phyloP scores from a whole-genome alignment of 2,329 filamentous ascomycete genomes.

The Verruconis gallopava region DNA sequence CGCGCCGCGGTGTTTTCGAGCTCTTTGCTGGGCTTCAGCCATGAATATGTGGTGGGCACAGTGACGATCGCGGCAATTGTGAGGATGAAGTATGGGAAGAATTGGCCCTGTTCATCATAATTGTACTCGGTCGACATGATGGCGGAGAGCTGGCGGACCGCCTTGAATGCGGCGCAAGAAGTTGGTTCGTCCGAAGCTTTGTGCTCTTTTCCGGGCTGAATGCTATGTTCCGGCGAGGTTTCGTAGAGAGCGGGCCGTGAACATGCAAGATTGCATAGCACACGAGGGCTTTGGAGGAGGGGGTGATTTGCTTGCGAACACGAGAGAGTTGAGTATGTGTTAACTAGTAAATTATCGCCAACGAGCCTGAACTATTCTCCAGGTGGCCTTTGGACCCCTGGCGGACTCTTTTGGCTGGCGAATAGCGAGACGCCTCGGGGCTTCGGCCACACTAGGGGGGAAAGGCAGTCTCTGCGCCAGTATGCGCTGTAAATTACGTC shows the following conservation, averaged over 20 bases:
- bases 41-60: conserved; percentile 76
- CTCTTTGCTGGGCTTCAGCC: conserved; percentile 67
- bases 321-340: not conserved
- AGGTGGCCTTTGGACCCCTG: no score
- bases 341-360: not conserved
- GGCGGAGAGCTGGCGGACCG: conserved; percentile 12
- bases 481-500: no score
- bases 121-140: conserved; percentile 91
- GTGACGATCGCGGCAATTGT: conserved; percentile 81
- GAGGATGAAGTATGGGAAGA: conserved; percentile 98
- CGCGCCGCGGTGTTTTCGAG: conserved; percentile 69
- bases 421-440: no score
- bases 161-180: not conserved
- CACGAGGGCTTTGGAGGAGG: not conserved
- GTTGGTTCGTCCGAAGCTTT: not conserved
- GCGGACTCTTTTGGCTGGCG: no score
- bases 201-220: no score
- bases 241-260: not conserved
- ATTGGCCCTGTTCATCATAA: conserved; percentile 96
- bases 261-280: not conserved
- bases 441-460: no score
- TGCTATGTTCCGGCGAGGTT: not conserved
- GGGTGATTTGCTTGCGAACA: not conserved
- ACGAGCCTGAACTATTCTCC: no score
- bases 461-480: no score